phyloP scores from a whole-genome alignment of 2,329 filamentous ascomycete species.

The Endothia cerciana region DNA sequence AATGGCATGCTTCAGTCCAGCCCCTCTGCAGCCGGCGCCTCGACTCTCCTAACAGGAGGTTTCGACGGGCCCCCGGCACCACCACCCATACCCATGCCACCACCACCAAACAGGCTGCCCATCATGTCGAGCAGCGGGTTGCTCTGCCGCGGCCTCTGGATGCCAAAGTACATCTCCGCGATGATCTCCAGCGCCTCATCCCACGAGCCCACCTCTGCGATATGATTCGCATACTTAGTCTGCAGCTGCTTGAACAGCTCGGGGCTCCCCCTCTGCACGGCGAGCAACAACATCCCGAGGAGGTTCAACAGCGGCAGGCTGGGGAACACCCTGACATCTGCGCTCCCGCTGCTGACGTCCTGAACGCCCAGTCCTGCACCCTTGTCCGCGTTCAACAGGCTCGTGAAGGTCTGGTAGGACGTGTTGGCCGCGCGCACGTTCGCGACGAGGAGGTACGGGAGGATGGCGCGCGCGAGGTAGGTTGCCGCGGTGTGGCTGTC shows the following conservation, averaged over 20 bases:
- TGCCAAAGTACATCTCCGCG: conserved; percentile 95
- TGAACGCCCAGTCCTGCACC: conserved; percentile 68
- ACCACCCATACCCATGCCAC: conserved; percentile 60
- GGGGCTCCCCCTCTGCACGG: conserved; percentile 76
- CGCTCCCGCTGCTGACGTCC: conserved; percentile 74
- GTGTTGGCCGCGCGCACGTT: conserved; percentile 90
- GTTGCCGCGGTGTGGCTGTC: conserved; percentile 84
- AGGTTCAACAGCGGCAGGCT: conserved; percentile 95
- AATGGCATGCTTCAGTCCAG: conserved; percentile 52
- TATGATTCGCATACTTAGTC: conserved; percentile 77
- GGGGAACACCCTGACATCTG: conserved; percentile 82
- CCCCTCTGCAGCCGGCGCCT: conserved; percentile 60
- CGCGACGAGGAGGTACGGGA: conserved; percentile 88
- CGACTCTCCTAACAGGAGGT: conserved; percentile 48
- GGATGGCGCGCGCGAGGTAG: conserved; percentile 83
- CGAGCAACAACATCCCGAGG: conserved; percentile 79
- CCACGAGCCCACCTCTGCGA: conserved; percentile 80
- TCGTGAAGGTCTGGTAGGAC: conserved; percentile 76
- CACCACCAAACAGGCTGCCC: conserved; percentile 88
- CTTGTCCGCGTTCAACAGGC: conserved; percentile 61
- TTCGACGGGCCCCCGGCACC: conserved; percentile 44
- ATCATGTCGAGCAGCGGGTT: conserved; percentile 99
- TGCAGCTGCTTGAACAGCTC: conserved; percentile 83
- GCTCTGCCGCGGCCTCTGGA: conserved; percentile 83
- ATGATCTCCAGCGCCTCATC: conserved; percentile 81